phyloP scores from a whole-genome alignment of 805 yeast genomes.

The Zygosaccharomyces bisporus region DNA sequence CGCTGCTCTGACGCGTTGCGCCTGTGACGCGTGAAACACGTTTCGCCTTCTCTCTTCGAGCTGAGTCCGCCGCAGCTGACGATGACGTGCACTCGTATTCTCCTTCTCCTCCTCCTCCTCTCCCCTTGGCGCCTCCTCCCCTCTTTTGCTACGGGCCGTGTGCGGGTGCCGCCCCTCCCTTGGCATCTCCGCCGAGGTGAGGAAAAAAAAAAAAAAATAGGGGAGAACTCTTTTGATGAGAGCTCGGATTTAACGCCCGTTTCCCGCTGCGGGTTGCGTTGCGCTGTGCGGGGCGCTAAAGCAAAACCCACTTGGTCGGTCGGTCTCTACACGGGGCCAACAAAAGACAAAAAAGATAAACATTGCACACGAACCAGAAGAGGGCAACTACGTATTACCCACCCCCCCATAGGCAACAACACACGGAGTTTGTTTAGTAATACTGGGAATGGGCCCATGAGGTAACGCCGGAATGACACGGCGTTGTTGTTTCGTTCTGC shows the following conservation, averaged over 20 bases:
- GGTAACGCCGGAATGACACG: not conserved
- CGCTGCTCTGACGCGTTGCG: constrained; percentile 1
- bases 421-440: not conserved
- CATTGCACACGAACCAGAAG: not conserved
- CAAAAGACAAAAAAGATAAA: not conserved
- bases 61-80: too few species aligned
- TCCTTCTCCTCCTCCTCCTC: not conserved
- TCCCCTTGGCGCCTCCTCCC: too few species aligned
- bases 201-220: too few species aligned
- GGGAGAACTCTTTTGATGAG: too few species aligned
- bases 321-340: too few species aligned
- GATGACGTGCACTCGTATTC: not conserved
- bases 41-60: not conserved
- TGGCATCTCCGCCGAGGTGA: not conserved
- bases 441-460: not conserved
- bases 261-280: not conserved
- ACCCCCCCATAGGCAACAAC: not conserved
- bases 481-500: not conserved
- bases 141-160: not conserved
- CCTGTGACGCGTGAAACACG: not conserved
- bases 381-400: not conserved
- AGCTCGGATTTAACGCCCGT: too few species aligned
- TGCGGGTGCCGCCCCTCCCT: not conserved
- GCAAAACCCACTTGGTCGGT: too few species aligned
- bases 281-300: not conserved